Base-by-base conservation (phyloP, 371 early-diverging fungal species). In the Blakeslea trispora region DNA sequence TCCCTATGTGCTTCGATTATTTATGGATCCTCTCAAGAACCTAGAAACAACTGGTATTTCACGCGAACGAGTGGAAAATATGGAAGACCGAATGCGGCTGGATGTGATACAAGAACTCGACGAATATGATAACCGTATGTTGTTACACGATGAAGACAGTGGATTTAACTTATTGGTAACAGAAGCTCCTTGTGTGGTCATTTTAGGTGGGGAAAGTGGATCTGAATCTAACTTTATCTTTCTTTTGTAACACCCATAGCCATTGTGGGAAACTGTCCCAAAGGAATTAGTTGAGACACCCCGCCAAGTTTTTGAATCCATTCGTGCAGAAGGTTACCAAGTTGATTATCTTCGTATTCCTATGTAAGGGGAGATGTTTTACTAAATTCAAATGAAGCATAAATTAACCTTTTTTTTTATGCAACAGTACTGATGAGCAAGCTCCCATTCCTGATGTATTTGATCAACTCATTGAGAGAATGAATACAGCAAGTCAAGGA, bases 381-480 rank as follows among this genome's bases (percentile, higher is more conserved):
- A 41, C 7, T 45, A n/a, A 37, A 21, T 19, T 9, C 28, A 34
- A 4, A 24, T 14, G 23, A 17, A 7, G 32, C 40, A 28, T 39
- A 19, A 31, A n/a, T 34, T 21, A 9, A 39, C 41, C 23, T 44
- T 40, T 2, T 39, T 31, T 41, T 35, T 41, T 5, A 17, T 2
- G 10, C 22, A 31, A 17, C 68, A 79, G 79, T 45, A 87, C 89
- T 14, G 89, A 89, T 60, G 89, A 89, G 57, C 86, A 85, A 65
- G 83, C 87, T 17, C 90, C 90, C 28, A 85, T 90, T 40, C 89
- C 90, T 1, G 79, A 80, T 54, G 87, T 89, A 19, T 86, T 88
- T 65, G 85, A 89, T 55, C 74, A 78, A 37, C 58, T 90, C 5
- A 73, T 85, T 19, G 72, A 78, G 9, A 65, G 79, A 23, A 61